A percentile compares a stretch with the other conserved stretches of the same genome.
phyloP scores from a whole-genome alignment of 2,329 filamentous ascomycete species.

The Hypoxylon sp. region DNA sequence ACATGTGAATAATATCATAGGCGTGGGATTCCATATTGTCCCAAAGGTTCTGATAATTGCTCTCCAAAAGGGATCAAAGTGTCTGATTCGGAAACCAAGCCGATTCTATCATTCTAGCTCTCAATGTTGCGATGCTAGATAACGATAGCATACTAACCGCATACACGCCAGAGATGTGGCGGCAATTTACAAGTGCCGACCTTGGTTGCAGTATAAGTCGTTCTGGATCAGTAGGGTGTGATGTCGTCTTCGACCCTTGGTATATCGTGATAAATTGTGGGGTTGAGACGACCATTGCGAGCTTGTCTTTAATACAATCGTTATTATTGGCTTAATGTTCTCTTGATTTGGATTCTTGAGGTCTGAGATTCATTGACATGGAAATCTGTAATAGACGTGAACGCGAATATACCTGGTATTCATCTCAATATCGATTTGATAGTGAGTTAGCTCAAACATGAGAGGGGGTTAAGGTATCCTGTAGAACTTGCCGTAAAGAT shows the following conservation, averaged over 20 bases:
- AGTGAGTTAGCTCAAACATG: background rate
- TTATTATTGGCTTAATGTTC: conserved; percentile 13
- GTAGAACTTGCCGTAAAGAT: conserved; percentile 1
- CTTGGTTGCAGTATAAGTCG: conserved; percentile 16
- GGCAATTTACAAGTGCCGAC: conserved; percentile 25
- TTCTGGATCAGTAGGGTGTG: conserved; percentile 19
- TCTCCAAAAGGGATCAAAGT: conserved; percentile 16
- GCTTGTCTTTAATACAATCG: conserved; percentile 9
- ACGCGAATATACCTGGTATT: background rate
- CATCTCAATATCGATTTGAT: background rate
- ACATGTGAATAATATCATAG: conserved; percentile 8
- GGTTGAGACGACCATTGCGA: conserved; percentile 22
- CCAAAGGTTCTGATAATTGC: background rate
- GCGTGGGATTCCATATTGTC: conserved; percentile 9
- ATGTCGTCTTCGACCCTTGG: conserved; percentile 40
- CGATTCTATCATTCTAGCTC: conserved; percentile 37
- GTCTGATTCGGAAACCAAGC: conserved; percentile 29
- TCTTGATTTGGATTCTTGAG: no score
- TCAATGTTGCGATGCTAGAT: conserved; percentile 38
- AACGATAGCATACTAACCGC: conserved; percentile 6
- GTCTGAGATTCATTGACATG: background rate
- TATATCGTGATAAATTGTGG: conserved; percentile 42
- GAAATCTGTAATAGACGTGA: background rate
- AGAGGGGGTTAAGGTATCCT: background rate
- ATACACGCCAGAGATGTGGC: background rate